A percentile compares a stretch with the other conserved stretches of the same genome.
These are phyloP conservation scores for Pseudomonodictys pantanalensis DNA, from an alignment of 495 filamentous ascomycete species.

Conservation along the genomic window DNA sequence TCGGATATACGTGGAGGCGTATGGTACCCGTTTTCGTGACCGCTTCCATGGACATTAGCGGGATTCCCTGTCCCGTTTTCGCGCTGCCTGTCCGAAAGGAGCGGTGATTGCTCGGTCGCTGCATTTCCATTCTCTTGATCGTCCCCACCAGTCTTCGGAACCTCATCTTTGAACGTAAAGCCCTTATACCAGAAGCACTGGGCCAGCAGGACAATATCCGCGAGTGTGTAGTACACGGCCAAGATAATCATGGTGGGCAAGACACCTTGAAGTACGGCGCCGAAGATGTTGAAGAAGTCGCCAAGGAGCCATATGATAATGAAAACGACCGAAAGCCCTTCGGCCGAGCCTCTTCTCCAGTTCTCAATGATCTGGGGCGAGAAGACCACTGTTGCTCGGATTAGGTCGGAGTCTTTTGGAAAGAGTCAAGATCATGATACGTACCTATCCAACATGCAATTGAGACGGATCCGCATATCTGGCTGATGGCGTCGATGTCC, in stretches of 20 bases:
- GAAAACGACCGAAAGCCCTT: constrained; percentile 87
- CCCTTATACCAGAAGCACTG: constrained; percentile 96
- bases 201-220: constrained; percentile 79
- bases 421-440: background rate
- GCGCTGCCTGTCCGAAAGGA: constrained; percentile 26
- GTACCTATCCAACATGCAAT: constrained; percentile 86
- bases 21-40: constrained; percentile 10
- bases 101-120: constrained; percentile 28
- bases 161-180: constrained; percentile 64
- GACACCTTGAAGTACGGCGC: constrained; percentile 87
- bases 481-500: constrained; percentile 82
- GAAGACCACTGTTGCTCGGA: constrained; percentile 65
- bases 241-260: constrained; percentile 95
- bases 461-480: constrained; percentile 88
- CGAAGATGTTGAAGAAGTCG: constrained; percentile 96
- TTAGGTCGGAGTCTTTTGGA: background rate
- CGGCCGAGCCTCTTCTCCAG: constrained; percentile 79
- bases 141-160: constrained; percentile 10
- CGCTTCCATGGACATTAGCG: constrained; percentile 10
- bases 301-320: constrained; percentile 86
- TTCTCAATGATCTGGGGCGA: constrained; percentile 96
- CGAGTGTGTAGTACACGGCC: constrained; percentile 91
- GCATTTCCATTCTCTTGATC: background rate
- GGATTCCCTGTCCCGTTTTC: constrained; percentile 15
- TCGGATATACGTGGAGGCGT: constrained; percentile 23